Evolutionary conservation across 2,329 filamentous ascomycete genomes (phyloP), one percentile per base, ranked within the genome.

Genomic region (Metarhizium brunneum): DNA sequence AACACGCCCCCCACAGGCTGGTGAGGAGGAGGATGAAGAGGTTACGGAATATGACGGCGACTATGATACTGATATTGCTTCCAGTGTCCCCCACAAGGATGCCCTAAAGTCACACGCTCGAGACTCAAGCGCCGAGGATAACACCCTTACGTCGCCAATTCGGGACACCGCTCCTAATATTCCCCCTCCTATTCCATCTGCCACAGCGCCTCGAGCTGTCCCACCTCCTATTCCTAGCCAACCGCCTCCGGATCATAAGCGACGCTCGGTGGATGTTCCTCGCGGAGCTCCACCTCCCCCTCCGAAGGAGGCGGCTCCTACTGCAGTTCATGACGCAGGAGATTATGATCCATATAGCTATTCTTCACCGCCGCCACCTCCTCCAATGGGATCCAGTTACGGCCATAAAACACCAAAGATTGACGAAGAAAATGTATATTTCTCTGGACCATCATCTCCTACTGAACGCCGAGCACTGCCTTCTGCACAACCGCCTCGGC

Each of bases 31-130:
- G 14, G 85, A 84, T 30, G 90, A 88, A 57, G 91, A 95, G 65
- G 81, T 90, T 38, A 95, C 90, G 0, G 92, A 96, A 66, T 97
- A 97, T 66, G 94, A 99, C 67, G 94, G 92, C 6, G 94, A 97
- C 66, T 97, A 97, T 68, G 94, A 97, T 64, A 97, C 94, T 6
- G 94, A 97, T 68, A 97, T 97, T 66, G 92, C 88, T 2, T 90
- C 92, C n/a, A 87, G 90, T 10, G 90, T 84, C n/a, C 90, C 88
- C 55, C 90, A 96, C 70, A 96, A 95, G 71, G 92, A 96, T 72
- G 92, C 92, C 1, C 72, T 97, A 58, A 95, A 92, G 69, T 76
- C 89, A 8, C 90, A 95, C 69, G 82, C 80, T 7, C 82, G 87
- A 54, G 89, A 92, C 49, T 83, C 86, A 6, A 95, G 88, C 66